These are phyloP conservation scores for Populus euphratica DNA, from an alignment of 345 rosid species.

Conservation along the genomic window DNA sequence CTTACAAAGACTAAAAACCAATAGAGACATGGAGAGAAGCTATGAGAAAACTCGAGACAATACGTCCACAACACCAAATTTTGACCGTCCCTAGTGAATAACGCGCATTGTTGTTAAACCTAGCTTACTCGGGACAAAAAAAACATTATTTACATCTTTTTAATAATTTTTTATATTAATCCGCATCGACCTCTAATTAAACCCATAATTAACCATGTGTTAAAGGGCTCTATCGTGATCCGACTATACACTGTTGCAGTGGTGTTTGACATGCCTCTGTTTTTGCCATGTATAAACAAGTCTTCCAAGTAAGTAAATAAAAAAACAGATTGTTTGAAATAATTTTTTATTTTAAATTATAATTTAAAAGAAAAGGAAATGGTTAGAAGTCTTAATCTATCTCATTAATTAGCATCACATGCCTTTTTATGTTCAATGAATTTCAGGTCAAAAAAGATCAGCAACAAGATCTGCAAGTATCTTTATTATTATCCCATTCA, in stretches of 20 bases:
- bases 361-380: too few relatives aligned
- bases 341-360: too few relatives aligned
- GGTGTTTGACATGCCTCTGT: not conserved
- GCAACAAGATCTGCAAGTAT: not conserved
- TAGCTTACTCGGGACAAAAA: too few relatives aligned
- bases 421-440: not conserved
- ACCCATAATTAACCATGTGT: too few relatives aligned
- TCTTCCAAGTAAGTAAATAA: not conserved
- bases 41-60: not conserved
- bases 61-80: not conserved
- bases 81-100: not conserved
- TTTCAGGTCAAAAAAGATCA: not conserved
- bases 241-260: not conserved
- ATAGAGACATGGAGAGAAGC: not conserved
- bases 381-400: not conserved
- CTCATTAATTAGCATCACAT: not conserved
- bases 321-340: too few relatives aligned
- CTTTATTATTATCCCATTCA: not conserved
- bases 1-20: not conserved
- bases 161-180: too few relatives aligned
- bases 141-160: rapidly evolving
- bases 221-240: not conserved
- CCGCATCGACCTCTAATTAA: too few relatives aligned
- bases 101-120: too few relatives aligned
- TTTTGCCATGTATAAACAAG: not conserved